phyloP scores from a whole-genome alignment of 805 yeast species.

The Nakazawaea molendinolei region DNA sequence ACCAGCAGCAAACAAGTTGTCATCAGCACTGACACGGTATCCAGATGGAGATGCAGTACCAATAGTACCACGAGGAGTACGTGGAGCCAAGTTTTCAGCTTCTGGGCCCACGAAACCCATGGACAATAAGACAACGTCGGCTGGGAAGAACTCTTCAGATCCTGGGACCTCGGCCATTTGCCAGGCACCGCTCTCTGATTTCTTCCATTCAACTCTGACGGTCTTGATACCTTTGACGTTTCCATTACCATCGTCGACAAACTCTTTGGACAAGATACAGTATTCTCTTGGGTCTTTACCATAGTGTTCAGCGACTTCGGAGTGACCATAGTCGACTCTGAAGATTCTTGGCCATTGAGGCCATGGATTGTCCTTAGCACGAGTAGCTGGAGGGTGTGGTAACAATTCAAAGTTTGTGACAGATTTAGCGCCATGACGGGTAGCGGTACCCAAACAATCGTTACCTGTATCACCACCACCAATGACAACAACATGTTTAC shows the following conservation, averaged over 20 bases:
- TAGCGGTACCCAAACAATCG: slow-evolving; percentile 96
- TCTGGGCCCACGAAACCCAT: slow-evolving; percentile 99
- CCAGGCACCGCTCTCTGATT: slow-evolving; percentile 94
- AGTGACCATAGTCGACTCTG: slow-evolving; percentile 96
- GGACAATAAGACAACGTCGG: slow-evolving; percentile 86
- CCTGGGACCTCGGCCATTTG: slow-evolving; percentile 98
- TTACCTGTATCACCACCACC: slow-evolving; percentile 99
- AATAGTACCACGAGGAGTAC: slow-evolving; percentile 83
- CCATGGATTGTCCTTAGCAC: slow-evolving; percentile 98
- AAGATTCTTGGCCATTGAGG: slow-evolving; percentile 99
- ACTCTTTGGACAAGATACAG: slow-evolving; percentile 91
- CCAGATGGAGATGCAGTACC: slow-evolving; percentile 51
- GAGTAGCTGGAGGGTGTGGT: slow-evolving; percentile 81
- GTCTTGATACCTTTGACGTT: slow-evolving; percentile 94
- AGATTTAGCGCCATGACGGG: slow-evolving; percentile 94
- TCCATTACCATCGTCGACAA: slow-evolving; percentile 91
- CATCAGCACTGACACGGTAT: slow-evolving; percentile 58
- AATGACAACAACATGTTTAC: slow-evolving; percentile 89
- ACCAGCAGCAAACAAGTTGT: slow-evolving; percentile 89
- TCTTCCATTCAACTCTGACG: slow-evolving; percentile 97
- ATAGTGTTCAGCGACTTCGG: slow-evolving; percentile 89
- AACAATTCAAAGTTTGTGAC: slow-evolving; percentile 90
- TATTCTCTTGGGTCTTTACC: slow-evolving; percentile 98
- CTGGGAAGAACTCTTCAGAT: slow-evolving; percentile 89
- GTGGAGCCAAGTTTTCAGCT: slow-evolving; percentile 61